Conservation (phyloP, 2,329 filamentous ascomycete genomes). For the Pseudopithomyces maydicus region DNA sequence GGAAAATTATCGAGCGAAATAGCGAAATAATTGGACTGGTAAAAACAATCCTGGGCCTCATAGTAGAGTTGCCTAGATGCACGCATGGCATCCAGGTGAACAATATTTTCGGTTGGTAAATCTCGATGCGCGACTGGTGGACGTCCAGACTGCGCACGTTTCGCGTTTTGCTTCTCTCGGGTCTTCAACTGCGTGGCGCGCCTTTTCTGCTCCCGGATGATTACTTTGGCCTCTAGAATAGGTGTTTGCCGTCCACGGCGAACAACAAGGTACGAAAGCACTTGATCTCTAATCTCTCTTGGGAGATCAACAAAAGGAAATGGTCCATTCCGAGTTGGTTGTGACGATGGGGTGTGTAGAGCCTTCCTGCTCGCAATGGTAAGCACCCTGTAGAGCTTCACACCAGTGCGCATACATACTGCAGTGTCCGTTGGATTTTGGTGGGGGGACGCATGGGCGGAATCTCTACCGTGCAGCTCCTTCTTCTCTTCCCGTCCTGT, state of each 20-base stretch:
- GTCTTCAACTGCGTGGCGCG: slow-evolving; percentile 23
- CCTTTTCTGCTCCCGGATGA: slow-evolving; percentile 33
- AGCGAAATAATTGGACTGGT: slow-evolving; percentile 35
- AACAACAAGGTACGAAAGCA: slow-evolving; percentile 34
- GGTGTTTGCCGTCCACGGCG: slow-evolving; percentile 15
- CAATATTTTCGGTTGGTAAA: slow-evolving; percentile 17
- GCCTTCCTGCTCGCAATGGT: neutral
- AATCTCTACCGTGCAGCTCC: neutral
- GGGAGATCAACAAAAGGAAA: slow-evolving; percentile 36
- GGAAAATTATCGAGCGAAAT: slow-evolving; percentile 33
- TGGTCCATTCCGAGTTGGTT: slow-evolving; percentile 9
- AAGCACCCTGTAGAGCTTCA: neutral
- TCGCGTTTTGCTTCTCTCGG: slow-evolving; percentile 30
- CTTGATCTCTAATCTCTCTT: slow-evolving; percentile 34
- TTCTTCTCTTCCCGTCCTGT: slow-evolving; percentile 1
- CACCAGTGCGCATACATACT: neutral
- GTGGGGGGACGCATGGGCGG: neutral
- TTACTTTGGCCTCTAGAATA: slow-evolving; percentile 29
- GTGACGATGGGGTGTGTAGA: neutral
- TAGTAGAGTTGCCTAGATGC: slow-evolving; percentile 25
- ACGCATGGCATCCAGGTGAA: slow-evolving; percentile 28
- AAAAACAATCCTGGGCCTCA: slow-evolving; percentile 33
- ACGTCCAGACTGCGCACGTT: slow-evolving; percentile 24
- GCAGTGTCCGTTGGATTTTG: neutral
- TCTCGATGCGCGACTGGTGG: slow-evolving; percentile 23